Base-by-base conservation (phyloP, 2,329 filamentous ascomycete genomes). In the Lasiodiplodia theobromae region DNA sequence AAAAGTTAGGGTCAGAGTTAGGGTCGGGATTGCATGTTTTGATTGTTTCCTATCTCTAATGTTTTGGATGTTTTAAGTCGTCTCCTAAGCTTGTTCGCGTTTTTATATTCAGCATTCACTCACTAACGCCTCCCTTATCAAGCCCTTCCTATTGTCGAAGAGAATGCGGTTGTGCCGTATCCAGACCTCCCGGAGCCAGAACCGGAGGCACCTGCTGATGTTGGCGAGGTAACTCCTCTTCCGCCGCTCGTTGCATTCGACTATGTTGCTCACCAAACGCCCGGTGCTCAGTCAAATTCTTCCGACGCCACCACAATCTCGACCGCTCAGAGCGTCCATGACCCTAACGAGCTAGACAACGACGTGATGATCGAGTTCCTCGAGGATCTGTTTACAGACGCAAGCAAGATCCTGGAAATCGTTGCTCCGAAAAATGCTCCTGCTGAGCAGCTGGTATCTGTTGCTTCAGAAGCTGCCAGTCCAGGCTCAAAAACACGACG, bases 231-330 rank as follows among this genome's bases (percentile, higher is more conserved):
- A 54, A 51, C 52, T 28, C 49, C 69, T 34, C 57, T 47, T 51
- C 37, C 23, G n/a, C 23, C n/a, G 2, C 10, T 31, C 23, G 6
- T 60, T 31, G 28, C 11, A 21, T 2, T 28, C 18, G 66, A 56
- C 10, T 23, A 54, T 23, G 8, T 37, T 23, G 34, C n/a, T 44
- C 73, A 73, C 54, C 75, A 73, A 62, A 80, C 78, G 34, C 78
- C 78, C n/a, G 78, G 77, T 28, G 77, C 74, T 31, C 71, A 72
- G 18, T 84, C 82, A 6, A 79, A 76, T 51, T 80, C 83, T 72
- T 84, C 83, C 4, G 60, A 28, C 12, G 84, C 81, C 2, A 84
- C 83, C 2, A 81, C 80, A 4, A 82, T 82, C 53, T 82, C 82
- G 0, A 82, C 82, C 2, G 76, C 82, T 34, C 58, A 58, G n/a